These are phyloP conservation scores for Teratosphaeria nubilosa DNA, from an alignment of 2,329 filamentous ascomycete species.

Conservation along the genomic window DNA sequence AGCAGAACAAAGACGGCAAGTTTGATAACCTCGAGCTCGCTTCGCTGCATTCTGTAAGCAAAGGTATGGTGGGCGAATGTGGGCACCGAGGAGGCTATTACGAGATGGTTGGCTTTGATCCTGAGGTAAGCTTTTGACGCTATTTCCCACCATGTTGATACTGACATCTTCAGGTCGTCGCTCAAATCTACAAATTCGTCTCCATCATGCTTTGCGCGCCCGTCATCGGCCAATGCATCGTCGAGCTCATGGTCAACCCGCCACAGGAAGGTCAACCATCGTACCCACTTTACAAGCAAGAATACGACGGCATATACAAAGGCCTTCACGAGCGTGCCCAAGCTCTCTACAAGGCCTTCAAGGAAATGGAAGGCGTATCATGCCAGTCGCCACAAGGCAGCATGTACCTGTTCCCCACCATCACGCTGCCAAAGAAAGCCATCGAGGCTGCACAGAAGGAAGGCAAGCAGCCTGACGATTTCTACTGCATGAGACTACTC, in stretches of 20 bases:
- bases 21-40: slow-evolving; percentile 83
- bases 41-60: slow-evolving; percentile 86
- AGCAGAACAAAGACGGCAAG: slow-evolving; percentile 54
- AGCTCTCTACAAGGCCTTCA: slow-evolving; percentile 82
- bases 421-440: slow-evolving; percentile 67
- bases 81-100: slow-evolving; percentile 97
- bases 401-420: slow-evolving; percentile 99
- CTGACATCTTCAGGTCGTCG: slow-evolving; percentile 56
- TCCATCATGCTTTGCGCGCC: slow-evolving; percentile 94
- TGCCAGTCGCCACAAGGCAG: slow-evolving; percentile 83
- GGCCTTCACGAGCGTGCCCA: slow-evolving; percentile 69
- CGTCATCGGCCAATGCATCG: slow-evolving; percentile 88
- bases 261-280: slow-evolving; percentile 74
- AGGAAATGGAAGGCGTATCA: slow-evolving; percentile 89
- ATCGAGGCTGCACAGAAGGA: slow-evolving; percentile 63
- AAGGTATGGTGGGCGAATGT: slow-evolving; percentile 98
- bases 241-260: slow-evolving; percentile 97
- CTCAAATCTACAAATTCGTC: slow-evolving; percentile 97
- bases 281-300: slow-evolving; percentile 69
- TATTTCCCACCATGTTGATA: slow-evolving; percentile 7
- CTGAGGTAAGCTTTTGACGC: slow-evolving; percentile 19
- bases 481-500: slow-evolving; percentile 83
- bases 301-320: slow-evolving; percentile 74
- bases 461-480: slow-evolving; percentile 72
- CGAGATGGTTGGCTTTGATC: slow-evolving; percentile 81